These are phyloP conservation scores for Sistotremastrum niveocremeum DNA, from an alignment of 768 basidiomycete species.

Conservation along the genomic window DNA sequence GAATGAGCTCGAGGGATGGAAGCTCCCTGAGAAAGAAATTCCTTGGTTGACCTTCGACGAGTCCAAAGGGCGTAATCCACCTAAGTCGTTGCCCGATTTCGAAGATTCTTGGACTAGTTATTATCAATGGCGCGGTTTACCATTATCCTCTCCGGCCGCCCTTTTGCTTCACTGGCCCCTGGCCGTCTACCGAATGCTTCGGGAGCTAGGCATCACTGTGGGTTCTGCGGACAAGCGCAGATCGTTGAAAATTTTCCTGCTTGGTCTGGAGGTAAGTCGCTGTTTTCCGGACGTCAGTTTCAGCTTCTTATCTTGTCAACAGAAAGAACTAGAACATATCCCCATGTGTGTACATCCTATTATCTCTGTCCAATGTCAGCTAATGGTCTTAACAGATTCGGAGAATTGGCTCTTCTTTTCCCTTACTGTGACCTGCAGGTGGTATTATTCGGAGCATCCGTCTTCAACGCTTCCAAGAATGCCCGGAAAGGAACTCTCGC, in stretches of 20 bases:
- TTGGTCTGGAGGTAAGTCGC: conserved; percentile 3
- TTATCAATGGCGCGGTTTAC: conserved; percentile 5
- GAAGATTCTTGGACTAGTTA: conserved; percentile 6
- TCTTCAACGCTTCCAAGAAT: background rate
- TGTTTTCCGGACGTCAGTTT: too few relatives aligned
- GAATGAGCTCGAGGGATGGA: conserved; percentile 2
- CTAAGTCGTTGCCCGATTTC: conserved; percentile 2
- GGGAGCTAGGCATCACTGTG: background rate
- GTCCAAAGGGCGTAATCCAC: background rate
- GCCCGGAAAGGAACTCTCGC: background rate
- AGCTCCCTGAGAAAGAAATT: conserved; percentile 5
- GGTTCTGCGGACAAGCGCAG: background rate
- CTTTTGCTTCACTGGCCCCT: conserved; percentile 5
- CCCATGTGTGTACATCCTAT: background rate
- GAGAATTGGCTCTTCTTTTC: conserved; percentile 5
- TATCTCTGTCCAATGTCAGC: background rate
- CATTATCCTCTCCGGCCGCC: conserved; percentile 4
- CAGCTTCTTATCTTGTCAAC: too few relatives aligned
- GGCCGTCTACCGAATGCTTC: conserved; percentile 2
- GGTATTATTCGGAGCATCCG: conserved; percentile 1
- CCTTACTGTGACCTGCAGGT: conserved; percentile 1
- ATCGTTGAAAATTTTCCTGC: background rate
- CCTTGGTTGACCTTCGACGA: conserved; percentile 5
- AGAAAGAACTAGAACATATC: background rate
- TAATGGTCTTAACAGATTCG: background rate